Percentiles rank a stretch among this genome's conserved stretches.
Conservation (phyloP, 2,329 filamentous ascomycete genomes). For the Sclerotiophoma versabilis region DNA sequence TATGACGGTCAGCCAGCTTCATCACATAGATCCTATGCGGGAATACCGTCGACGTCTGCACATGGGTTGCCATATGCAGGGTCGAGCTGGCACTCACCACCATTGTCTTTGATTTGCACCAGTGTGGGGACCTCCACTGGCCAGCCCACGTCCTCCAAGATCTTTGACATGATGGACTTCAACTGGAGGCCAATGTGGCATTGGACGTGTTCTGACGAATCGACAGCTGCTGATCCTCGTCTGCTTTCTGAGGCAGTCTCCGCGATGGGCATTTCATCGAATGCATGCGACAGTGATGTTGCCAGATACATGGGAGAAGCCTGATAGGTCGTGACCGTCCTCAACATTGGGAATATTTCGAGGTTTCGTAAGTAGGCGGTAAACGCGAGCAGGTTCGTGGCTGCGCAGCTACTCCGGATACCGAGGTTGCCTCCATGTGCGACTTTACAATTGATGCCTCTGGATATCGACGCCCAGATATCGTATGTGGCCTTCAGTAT, state of each 20-base stretch:
- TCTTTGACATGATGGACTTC: background rate
- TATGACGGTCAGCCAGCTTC: background rate
- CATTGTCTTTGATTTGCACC: background rate
- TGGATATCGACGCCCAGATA: background rate
- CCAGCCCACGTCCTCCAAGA: conserved; percentile 1
- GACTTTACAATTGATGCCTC: background rate
- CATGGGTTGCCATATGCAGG: background rate
- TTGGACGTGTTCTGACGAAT: background rate
- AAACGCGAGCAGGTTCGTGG: background rate
- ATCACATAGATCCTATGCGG: background rate
- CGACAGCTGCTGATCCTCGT: background rate
- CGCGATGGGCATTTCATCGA: background rate
- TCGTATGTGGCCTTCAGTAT: conserved; percentile 5
- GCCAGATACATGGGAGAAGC: background rate
- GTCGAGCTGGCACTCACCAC: background rate
- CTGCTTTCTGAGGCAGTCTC: background rate
- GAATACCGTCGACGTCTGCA: background rate
- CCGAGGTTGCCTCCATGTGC: background rate
- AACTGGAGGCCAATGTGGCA: conserved; percentile 4
- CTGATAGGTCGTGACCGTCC: background rate
- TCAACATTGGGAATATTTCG: conserved; percentile 7
- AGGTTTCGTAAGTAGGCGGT: background rate
- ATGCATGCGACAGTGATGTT: background rate
- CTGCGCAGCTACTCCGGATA: background rate
- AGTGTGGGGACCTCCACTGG: background rate